phyloP scores from a whole-genome alignment of 2,329 filamentous ascomycete species.

The Alternaria brassicicola region DNA sequence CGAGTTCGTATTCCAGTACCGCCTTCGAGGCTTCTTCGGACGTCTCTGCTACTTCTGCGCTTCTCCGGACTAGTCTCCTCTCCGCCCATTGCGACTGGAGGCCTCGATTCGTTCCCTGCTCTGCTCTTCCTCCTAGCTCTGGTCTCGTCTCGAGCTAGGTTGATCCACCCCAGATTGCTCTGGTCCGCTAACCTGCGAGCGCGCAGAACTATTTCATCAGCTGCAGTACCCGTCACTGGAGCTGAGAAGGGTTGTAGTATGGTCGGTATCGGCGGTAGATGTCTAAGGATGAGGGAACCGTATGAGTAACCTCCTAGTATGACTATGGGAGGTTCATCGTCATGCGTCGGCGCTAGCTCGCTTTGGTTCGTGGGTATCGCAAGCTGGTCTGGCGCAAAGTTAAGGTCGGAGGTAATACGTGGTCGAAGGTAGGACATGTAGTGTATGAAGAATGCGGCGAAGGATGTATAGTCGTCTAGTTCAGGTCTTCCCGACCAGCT shows the following conservation, averaged over 20 bases:
- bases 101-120: slow-evolving; percentile 26
- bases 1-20: slow-evolving; percentile 40
- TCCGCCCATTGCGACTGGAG: slow-evolving; percentile 51
- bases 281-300: slow-evolving; percentile 79
- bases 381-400: slow-evolving; percentile 24
- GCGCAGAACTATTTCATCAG: slow-evolving; percentile 71
- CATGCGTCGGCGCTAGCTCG: background rate
- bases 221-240: slow-evolving; percentile 61
- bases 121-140: slow-evolving; percentile 38
- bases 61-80: slow-evolving; percentile 53
- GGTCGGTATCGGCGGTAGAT: slow-evolving; percentile 64
- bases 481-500: slow-evolving; percentile 88
- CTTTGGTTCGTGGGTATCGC: background rate
- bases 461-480: slow-evolving; percentile 78
- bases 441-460: slow-evolving; percentile 78
- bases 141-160: slow-evolving; percentile 27
- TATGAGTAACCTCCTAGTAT: slow-evolving; percentile 88
- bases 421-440: slow-evolving; percentile 67
- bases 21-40: slow-evolving; percentile 39
- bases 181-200: slow-evolving; percentile 71
- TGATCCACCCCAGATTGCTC: slow-evolving; percentile 58
- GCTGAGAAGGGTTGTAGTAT: slow-evolving; percentile 66
- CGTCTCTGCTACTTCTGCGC: slow-evolving; percentile 52
- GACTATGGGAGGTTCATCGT: slow-evolving; percentile 39
- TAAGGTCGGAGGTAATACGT: slow-evolving; percentile 20